A percentile compares a stretch with the other conserved stretches of the same genome.
phyloP scores from a whole-genome alignment of 1,139 yeast genomes.

The Wickerhamomyces sp. region DNA sequence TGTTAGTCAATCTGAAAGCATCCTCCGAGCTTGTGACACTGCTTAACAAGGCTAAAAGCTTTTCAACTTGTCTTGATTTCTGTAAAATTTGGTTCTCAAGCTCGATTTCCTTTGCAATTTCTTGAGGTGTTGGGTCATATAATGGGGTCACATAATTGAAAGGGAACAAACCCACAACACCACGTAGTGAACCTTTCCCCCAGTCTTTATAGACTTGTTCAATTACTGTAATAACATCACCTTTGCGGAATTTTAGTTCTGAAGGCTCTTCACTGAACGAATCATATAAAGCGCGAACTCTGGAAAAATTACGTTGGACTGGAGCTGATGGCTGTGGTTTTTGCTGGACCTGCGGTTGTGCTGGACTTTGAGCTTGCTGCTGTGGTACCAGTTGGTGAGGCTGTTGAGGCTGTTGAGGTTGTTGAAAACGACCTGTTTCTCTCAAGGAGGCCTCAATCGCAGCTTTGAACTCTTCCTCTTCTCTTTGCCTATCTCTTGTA shows the following conservation, averaged over 20 bases:
- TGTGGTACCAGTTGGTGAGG: conserved; percentile 5
- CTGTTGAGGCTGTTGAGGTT: conserved; percentile 6
- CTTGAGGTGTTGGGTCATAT: conserved; percentile 58
- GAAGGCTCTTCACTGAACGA: conserved; percentile 67
- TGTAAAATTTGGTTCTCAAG: conserved; percentile 34
- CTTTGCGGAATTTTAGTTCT: conserved; percentile 67
- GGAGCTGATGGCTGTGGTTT: conserved; percentile 2
- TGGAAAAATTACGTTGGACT: conserved; percentile 21
- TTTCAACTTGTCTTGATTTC: conserved; percentile 57
- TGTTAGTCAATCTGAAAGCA: conserved; percentile 32
- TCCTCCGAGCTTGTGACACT: conserved; percentile 35
- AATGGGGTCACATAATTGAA: conserved; percentile 85
- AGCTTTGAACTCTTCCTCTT: conserved; percentile 77
- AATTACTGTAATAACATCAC: conserved; percentile 76
- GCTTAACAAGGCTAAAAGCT: conserved; percentile 55
- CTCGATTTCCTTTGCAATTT: conserved; percentile 24
- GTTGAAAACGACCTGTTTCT: conserved; percentile 13
- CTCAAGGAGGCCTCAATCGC: conserved; percentile 70
- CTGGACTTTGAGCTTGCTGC: conserved; percentile 6
- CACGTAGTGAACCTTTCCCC: conserved; percentile 89
- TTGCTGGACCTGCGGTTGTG: conserved; percentile 8
- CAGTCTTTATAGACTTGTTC: conserved; percentile 91
- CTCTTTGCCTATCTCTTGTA: conserved; percentile 46
- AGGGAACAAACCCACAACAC: conserved; percentile 88
- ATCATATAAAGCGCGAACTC: conserved; percentile 85